phyloP scores from a whole-genome alignment of 331 rosid genomes.

The Stylosanthes scabra region DNA sequence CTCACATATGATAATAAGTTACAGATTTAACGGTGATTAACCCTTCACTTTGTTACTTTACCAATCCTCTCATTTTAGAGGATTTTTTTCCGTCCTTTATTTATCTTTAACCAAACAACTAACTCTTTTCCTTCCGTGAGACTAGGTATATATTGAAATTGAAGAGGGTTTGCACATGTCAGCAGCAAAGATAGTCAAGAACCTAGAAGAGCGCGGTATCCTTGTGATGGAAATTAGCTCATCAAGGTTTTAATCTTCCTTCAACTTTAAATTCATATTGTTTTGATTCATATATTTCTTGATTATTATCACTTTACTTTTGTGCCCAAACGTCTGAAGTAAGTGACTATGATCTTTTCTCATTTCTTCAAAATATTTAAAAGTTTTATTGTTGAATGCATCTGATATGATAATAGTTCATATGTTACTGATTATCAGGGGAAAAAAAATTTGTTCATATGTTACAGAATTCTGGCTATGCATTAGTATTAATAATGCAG shows the following conservation, averaged over 20 bases:
- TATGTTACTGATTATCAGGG: not conserved
- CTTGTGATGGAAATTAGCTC: constrained; percentile 57
- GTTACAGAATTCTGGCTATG: constrained; percentile 1
- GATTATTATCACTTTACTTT: constrained; percentile 9
- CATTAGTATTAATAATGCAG: not conserved
- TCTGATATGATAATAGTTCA: not conserved
- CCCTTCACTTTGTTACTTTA: no score
- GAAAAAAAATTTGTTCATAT: not conserved
- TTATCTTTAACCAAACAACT: constrained; percentile 1
- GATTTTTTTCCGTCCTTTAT: no score
- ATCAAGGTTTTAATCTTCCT: constrained; percentile 57
- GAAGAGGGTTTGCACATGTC: constrained; percentile 57
- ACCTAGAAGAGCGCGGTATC: constrained; percentile 67
- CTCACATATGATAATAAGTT: no score
- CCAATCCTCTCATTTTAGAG: no score
- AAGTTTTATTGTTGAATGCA: constrained; percentile 1
- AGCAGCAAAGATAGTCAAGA: constrained; percentile 59
- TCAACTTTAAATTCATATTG: constrained; percentile 16
- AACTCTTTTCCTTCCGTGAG: not conserved
- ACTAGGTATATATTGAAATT: constrained; percentile 67
- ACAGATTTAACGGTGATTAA: no score
- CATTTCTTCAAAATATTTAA: not conserved
- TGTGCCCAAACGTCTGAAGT: constrained; percentile 11
- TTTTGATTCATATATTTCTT: constrained; percentile 3
- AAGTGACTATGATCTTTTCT: not conserved